Evolutionary conservation across 2,329 filamentous ascomycete species (phyloP).

Genomic region (Exophiala calicioides): DNA sequence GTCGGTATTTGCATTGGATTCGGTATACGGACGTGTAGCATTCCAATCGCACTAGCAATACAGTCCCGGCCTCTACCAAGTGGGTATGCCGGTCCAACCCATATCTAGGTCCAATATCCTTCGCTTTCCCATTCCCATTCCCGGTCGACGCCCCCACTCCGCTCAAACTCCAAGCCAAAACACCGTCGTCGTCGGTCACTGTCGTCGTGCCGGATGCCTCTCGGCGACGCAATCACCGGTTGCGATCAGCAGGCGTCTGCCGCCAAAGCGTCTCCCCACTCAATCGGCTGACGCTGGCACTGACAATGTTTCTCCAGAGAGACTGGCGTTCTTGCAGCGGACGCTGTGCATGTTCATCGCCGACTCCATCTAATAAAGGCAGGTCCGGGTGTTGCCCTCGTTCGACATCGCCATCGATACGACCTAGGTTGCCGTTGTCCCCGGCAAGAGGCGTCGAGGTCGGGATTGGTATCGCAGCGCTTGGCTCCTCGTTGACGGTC

Average conservation of each 20-base stretch:
- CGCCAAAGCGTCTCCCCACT: slow-evolving; percentile 45
- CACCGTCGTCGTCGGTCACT: too few relatives aligned
- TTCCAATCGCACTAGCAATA: too few relatives aligned
- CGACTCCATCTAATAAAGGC: slow-evolving; percentile 36
- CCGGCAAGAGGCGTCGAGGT: slow-evolving; percentile 27
- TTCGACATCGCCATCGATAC: slow-evolving; percentile 45
- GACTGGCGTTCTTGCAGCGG: slow-evolving; percentile 36
- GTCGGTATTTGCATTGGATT: too few relatives aligned
- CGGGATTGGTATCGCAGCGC: slow-evolving; percentile 52
- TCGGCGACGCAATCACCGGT: slow-evolving; percentile 25
- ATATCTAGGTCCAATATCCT: too few relatives aligned
- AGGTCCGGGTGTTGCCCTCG: slow-evolving; percentile 39
- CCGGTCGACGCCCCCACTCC: too few relatives aligned
- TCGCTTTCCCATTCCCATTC: too few relatives aligned
- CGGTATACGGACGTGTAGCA: too few relatives aligned
- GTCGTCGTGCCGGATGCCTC: too few relatives aligned
- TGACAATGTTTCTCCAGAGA: slow-evolving; percentile 47
- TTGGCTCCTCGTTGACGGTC: slow-evolving; percentile 50
- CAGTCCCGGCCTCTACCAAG: too few relatives aligned
- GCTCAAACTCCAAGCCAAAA: too few relatives aligned
- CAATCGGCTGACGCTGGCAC: slow-evolving; percentile 47
- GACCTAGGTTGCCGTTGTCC: slow-evolving; percentile 44
- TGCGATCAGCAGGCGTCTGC: slow-evolving; percentile 30
- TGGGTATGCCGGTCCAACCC: too few relatives aligned
- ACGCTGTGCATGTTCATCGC: slow-evolving; percentile 23